Evolutionary conservation across 495 filamentous ascomycete species (phyloP).

Genomic region (Aspergillus asperescens): DNA sequence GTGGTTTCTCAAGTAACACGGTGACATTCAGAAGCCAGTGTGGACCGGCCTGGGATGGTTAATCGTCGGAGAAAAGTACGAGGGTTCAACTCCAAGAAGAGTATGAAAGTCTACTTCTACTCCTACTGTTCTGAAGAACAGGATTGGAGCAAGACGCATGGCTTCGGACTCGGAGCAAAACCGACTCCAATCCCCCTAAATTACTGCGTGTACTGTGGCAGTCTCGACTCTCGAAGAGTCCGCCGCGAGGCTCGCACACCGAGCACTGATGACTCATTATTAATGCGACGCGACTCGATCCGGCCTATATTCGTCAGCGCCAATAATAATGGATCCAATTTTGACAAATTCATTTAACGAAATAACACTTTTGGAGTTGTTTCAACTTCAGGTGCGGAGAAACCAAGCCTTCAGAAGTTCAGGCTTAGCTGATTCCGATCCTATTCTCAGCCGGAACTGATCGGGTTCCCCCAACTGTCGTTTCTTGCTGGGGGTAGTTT

Average conservation of each 20-base stretch:
- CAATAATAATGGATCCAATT: slow-evolving; percentile 7
- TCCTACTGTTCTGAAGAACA: no score
- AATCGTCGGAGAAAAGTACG: slow-evolving; percentile 1
- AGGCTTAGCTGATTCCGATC: not conserved
- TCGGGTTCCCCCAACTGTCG: not conserved
- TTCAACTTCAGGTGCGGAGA: slow-evolving; percentile 10
- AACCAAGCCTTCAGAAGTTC: not conserved
- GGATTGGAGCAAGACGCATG: no score
- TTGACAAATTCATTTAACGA: slow-evolving; percentile 7
- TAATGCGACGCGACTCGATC: slow-evolving; percentile 8
- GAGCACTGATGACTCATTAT: slow-evolving; percentile 6
- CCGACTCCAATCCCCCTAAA: not conserved
- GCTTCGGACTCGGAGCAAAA: not conserved
- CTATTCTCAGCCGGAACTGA: slow-evolving; percentile 13
- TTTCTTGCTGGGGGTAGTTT: not conserved
- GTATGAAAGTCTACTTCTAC: not conserved
- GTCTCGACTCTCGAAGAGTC: not conserved
- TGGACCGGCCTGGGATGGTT: not conserved
- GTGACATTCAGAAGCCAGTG: not conserved
- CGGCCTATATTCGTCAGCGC: slow-evolving; percentile 5
- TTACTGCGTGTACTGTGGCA: not conserved
- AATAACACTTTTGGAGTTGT: not conserved
- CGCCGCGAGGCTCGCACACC: not conserved
- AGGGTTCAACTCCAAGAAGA: not conserved
- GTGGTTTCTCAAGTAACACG: slow-evolving; percentile 2